phyloP scores from a whole-genome alignment of 805 yeast genomes.

The Saccharomycopsis sp. region DNA sequence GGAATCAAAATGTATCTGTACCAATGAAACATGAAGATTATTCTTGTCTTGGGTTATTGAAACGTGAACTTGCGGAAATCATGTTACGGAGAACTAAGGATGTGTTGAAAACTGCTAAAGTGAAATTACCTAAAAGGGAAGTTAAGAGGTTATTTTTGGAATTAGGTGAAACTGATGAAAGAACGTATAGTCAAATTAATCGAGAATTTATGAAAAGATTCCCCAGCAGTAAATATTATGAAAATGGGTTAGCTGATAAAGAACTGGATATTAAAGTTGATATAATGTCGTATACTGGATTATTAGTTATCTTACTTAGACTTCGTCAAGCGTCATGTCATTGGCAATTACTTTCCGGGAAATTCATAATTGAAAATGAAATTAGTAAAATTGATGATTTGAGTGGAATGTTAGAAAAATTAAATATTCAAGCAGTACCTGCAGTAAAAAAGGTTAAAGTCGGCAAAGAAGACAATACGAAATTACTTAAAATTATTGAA shows the following conservation, averaged over 20 bases:
- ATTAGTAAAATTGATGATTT: not conserved
- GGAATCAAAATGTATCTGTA: slow-evolving; percentile 76
- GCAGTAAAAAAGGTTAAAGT: not conserved
- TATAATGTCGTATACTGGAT: not conserved
- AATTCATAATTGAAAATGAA: slow-evolving; percentile 11
- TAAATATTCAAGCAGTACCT: not conserved
- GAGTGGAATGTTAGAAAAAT: not conserved
- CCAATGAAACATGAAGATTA: slow-evolving; percentile 32
- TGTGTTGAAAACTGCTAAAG: slow-evolving; percentile 24
- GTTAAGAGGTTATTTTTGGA: not conserved
- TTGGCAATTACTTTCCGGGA: slow-evolving; percentile 21
- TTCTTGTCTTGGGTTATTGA: not conserved
- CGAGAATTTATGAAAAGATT: no score
- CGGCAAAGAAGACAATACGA: slow-evolving; percentile 22
- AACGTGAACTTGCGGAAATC: slow-evolving; percentile 27
- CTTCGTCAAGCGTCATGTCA: slow-evolving; percentile 30
- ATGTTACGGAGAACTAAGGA: slow-evolving; percentile 42
- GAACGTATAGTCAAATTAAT: not conserved
- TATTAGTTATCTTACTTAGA: slow-evolving; percentile 20
- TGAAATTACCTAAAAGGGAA: not conserved
- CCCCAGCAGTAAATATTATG: not conserved
- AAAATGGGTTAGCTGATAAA: not conserved
- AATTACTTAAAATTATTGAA: slow-evolving; percentile 27
- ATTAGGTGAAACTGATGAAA: not conserved
- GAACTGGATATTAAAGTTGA: no score